Percentiles rank a stretch among this genome's conserved stretches.
phyloP scores from a whole-genome alignment of 345 rosid genomes.

The Atalantia buxifolia region DNA sequence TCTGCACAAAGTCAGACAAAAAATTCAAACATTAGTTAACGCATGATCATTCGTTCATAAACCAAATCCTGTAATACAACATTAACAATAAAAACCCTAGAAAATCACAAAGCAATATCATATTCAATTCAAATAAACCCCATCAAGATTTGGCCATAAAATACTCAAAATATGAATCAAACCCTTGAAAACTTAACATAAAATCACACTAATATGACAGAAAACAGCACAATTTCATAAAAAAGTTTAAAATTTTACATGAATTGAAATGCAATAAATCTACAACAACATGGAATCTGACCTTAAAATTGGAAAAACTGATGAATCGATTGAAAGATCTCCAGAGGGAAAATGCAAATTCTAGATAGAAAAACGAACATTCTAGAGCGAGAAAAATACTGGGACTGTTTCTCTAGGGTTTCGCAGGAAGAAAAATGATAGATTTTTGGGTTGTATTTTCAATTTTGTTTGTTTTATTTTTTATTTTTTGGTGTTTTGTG shows the following conservation, averaged over 20 bases:
- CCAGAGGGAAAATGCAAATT: not conserved
- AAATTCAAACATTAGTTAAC: not conserved
- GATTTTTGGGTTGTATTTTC: not conserved
- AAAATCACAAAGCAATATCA: not conserved
- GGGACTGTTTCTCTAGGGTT: not conserved
- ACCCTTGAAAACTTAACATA: not conserved
- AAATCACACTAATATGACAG: not conserved
- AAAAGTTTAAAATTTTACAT: not conserved
- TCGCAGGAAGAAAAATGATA: not conserved
- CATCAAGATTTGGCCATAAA: not conserved
- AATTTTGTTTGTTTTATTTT: not conserved
- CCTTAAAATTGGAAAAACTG: slow-evolving; percentile 5
- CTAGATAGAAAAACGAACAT: not conserved
- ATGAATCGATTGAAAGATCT: not conserved
- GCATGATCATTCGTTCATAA: not conserved
- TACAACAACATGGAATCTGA: not conserved
- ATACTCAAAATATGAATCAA: not conserved
- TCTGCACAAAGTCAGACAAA: slow-evolving; percentile 18
- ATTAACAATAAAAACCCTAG: not conserved
- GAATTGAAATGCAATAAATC: not conserved
- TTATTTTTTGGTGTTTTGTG: not conserved
- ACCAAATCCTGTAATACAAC: not conserved
- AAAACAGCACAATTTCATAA: not conserved
- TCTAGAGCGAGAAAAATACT: not conserved
- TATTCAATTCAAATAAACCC: not conserved